Evolutionary conservation across 108 stramenopile species (phyloP), one percentile per base, ranked within the genome.

Genomic region (Cylindrotheca closterium): DNA sequence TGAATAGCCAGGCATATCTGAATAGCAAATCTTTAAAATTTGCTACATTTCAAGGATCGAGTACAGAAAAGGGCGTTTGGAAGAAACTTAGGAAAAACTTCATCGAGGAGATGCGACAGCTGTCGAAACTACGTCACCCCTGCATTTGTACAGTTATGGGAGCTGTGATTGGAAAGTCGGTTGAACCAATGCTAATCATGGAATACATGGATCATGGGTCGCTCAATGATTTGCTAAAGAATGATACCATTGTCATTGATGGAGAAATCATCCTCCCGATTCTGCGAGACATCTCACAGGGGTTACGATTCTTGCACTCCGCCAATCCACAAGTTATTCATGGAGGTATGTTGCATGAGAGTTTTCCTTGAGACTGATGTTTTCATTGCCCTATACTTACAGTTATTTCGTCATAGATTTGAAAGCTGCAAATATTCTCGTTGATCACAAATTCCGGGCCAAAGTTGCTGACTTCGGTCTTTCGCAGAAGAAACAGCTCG

Each of bases 391-490:
- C n/a, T n/a, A n/a, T n/a, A n/a, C n/a, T n/a, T n/a, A n/a, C n/a
- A n/a, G n/a, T n/a, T n/a, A n/a, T n/a, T n/a, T n/a, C n/a, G n/a
- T n/a, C n/a, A n/a, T n/a, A n/a, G 80, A 85, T 33, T 46, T 85
- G 12, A 77, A 77, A 30, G 50, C 56, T 4, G 59, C 65, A 19
- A 85, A 88, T 58, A 68, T 89, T n/a, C 60, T 85, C 1, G 80
- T 89, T 17, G 88, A 89, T 51, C 47, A 34, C 10, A 51, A 50
- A 2, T 84, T 84, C 33, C 70, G 70, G 5, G 86, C 86, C 15
- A 83, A 87, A 51, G 69, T 87, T 47, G 60, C 82, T 2, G 82
- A 87, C 46, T 87, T 87, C 65, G 86, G 83, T 34, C 34, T 87
- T 32, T 66, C 73, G 3, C 72, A 92, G 94, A 21, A 29, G 47